Conservation (phyloP, 495 filamentous ascomycete species). For the Penicillium cataractarum region DNA sequence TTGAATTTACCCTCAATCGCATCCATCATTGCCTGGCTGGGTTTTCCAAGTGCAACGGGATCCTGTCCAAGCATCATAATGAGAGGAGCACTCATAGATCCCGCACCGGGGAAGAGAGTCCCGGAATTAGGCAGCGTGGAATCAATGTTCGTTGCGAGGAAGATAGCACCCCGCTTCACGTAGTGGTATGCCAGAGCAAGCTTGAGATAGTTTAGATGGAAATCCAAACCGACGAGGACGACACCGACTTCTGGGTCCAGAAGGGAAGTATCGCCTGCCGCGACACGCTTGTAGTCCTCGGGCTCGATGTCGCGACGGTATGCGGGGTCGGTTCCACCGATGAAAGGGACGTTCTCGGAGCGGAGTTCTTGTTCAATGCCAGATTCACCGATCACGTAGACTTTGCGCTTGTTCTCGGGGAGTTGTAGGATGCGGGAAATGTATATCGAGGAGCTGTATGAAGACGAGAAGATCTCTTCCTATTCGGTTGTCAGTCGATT, state of each 20-base stretch:
- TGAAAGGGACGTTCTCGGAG: slow-evolving; percentile 73
- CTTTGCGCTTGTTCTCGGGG: slow-evolving; percentile 77
- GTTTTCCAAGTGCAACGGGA: slow-evolving; percentile 85
- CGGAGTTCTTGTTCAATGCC: slow-evolving; percentile 89
- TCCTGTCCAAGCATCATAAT: slow-evolving; percentile 70
- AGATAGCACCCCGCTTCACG: slow-evolving; percentile 77
- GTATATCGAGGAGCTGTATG: slow-evolving; percentile 94
- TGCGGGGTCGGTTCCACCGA: slow-evolving; percentile 86
- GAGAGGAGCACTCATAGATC: slow-evolving; percentile 77
- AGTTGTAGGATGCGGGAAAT: slow-evolving; percentile 89
- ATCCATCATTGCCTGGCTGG: slow-evolving; percentile 99
- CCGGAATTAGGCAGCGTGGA: slow-evolving; percentile 79
- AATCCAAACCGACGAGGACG: slow-evolving; percentile 88
- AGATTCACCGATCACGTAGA: slow-evolving; percentile 88
- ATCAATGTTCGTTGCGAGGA: slow-evolving; percentile 93
- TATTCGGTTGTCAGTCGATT: slow-evolving; percentile 27
- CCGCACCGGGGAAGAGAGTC: slow-evolving; percentile 88
- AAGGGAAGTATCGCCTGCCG: slow-evolving; percentile 64
- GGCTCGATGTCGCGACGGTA: slow-evolving; percentile 75
- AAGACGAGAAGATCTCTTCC: slow-evolving; percentile 95
- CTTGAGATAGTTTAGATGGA: slow-evolving; percentile 94
- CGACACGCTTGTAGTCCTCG: slow-evolving; percentile 76
- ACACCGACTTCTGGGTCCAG: slow-evolving; percentile 87
- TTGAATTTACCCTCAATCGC: slow-evolving; percentile 94
- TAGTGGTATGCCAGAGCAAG: slow-evolving; percentile 82